These are phyloP conservation scores for Trichocladium uniseriatum DNA, from an alignment of 495 filamentous ascomycete genomes.

Conservation along the genomic window DNA sequence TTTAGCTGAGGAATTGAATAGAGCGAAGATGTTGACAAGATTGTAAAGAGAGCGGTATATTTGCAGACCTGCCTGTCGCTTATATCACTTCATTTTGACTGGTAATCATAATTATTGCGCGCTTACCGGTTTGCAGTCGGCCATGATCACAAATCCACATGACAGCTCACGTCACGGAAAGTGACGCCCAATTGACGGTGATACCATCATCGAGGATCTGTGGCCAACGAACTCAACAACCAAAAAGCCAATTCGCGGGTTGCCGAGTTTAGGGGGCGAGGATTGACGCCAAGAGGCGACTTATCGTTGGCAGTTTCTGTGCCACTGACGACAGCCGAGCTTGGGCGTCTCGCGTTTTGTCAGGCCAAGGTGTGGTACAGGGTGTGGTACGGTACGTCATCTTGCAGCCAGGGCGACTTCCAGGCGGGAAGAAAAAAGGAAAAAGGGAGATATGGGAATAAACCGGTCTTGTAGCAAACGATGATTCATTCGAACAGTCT, in stretches of 20 bases:
- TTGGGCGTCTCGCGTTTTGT: neutral
- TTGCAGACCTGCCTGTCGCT: no score
- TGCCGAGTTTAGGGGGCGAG: neutral
- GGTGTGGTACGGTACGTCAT: neutral
- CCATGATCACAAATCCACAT: no score
- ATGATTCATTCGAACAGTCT: no score
- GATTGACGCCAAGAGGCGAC: neutral
- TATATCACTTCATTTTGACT: neutral
- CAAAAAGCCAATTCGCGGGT: neutral
- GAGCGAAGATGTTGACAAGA: neutral
- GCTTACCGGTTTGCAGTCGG: no score
- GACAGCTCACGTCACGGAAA: no score
- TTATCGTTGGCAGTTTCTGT: neutral
- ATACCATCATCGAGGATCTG: neutral
- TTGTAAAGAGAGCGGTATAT: no score
- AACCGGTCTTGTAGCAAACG: no score
- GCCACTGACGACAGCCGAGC: conserved; percentile 1
- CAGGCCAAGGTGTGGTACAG: neutral
- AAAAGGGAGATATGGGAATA: no score
- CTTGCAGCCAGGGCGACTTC: neutral
- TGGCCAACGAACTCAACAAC: neutral
- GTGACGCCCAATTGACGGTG: no score
- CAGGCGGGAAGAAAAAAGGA: no score
- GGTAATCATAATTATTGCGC: no score
- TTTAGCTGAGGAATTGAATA: neutral